Percentiles rank a stretch among this genome's conserved stretches.
phyloP scores from a whole-genome alignment of 306 rosid genomes.

The Rosa rugosa region DNA sequence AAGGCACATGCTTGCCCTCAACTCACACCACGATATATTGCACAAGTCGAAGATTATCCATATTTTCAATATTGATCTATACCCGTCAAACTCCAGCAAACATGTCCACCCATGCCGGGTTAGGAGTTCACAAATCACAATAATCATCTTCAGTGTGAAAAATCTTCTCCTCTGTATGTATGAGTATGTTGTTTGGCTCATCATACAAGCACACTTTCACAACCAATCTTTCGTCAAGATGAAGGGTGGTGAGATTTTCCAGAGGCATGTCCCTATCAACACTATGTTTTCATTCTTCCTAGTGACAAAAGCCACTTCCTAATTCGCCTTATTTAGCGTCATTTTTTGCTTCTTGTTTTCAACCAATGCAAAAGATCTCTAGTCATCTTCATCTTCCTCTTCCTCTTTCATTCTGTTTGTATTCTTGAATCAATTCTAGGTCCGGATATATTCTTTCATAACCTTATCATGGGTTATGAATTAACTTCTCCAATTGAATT shows the following conservation, averaged over 20 bases:
- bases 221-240: slow-evolving; percentile 91
- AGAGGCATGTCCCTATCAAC: slow-evolving; percentile 94
- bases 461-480: no score
- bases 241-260: slow-evolving; percentile 77
- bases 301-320: no score
- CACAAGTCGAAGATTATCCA: slow-evolving; percentile 43
- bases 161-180: slow-evolving; percentile 81
- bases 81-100: slow-evolving; percentile 76
- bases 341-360: no score
- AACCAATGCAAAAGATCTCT: no score
- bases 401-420: no score
- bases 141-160: slow-evolving; percentile 81
- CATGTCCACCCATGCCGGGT: slow-evolving; percentile 71
- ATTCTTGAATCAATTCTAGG: no score
- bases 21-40: slow-evolving; percentile 72
- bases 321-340: no score
- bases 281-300: slow-evolving; percentile 22
- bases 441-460: no score
- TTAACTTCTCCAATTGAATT: no score
- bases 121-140: slow-evolving; percentile 72
- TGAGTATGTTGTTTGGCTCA: slow-evolving; percentile 71
- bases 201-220: slow-evolving; percentile 77
- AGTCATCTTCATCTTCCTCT: no score
- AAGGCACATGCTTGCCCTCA: slow-evolving; percentile 31
- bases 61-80: slow-evolving; percentile 61